Evolutionary conservation across 1,284 basidiomycete species (phyloP), one percentile per base, ranked within the genome.

Genomic region (Waitea zeae): DNA sequence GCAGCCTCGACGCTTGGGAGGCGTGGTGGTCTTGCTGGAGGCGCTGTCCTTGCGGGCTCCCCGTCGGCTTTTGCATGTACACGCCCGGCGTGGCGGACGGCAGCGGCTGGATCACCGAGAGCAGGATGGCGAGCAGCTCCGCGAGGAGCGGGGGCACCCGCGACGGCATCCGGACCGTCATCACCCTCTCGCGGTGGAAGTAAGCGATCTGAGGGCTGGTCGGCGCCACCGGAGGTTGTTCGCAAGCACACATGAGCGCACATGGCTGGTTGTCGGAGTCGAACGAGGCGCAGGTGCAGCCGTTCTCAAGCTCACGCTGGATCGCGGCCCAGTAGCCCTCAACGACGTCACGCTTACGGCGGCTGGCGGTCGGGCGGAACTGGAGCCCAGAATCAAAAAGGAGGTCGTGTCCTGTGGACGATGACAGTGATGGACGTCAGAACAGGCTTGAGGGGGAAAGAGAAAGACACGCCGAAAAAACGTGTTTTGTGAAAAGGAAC

Each of bases 331-430:
- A 95, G 51, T 93, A 95, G 41, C 69, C 71, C 44, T 90, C 82
- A 0, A 75, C 67, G 17, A 72, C 61, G 35, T 79, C 73, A 27
- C 74, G 74, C 52, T 88, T 87, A 39, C 75, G 69, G 28, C 75
- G 68, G 41, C 72, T 73, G 14, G 66, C 63, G 0, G 73, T 73
- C 6, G 80, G 70, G 39, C 79, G 67, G 51, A 81, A 81, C 50
- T 79, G 76, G 9, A 80, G 58, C 12, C 71, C 70, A 22, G 77
- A 64, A 45, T 86, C 88, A 46, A 93, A 93, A 41, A 93, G 70
- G 41, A 93, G 67, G 55, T 95, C 89, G 51, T 95, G 89, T 30
- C 88, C 80, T 79, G 43, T n/a, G n/a, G n/a, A n/a, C n/a, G n/a
- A n/a, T n/a, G n/a, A n/a, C n/a, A n/a, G n/a, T n/a, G n/a, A n/a